Evolutionary conservation across 2,329 filamentous ascomycete genomes (phyloP), one percentile per base, ranked within the genome.

Genomic region (Daldinia eschscholtzii): DNA sequence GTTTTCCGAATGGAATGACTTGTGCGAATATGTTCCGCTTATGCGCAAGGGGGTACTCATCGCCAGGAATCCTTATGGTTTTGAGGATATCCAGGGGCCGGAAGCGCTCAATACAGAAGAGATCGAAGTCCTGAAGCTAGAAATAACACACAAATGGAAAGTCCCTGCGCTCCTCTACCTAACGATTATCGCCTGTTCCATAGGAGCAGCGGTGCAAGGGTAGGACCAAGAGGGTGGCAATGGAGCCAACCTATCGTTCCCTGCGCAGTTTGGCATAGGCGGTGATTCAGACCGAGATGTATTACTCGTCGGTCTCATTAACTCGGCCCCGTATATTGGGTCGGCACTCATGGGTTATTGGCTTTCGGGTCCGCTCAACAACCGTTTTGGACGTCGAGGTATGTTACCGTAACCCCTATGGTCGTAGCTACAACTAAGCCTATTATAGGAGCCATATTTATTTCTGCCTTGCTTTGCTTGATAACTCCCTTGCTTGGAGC

Each of bases 171-270:
- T 86, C 73, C 83, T 92, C 57, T 92, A 91, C 78, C 82, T 89
- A 57, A 84, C 91, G 1, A 87, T 92, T 65, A 75, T 89, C 4
- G 80, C 81, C 79, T 77, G 68, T 76, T 76, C 64, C 50, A 80
- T 72, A 4, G 71, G 70, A 20, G 90, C 90, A 12, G 88, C 89
- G 18, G 89, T 92, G 0, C 89, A 92, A 75, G 90, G 89, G 74
- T 90, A 89, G 87, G 88, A 91, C 76, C 87, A 91, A 77, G 90
- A 88, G 0, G 89, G 90, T 7, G 87, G 90, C 68, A 91, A 91
- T 73, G 89, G 89, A 41, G 89, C 88, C 7, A 89, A 92, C 71
- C 82, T 88, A 23, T 90, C 90, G 76, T 92, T 71, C 33, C 69
- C 69, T 9, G 26, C 46, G 20, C 69, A 71, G 50, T 71, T 71